These are phyloP conservation scores for Arxiozyma bovina DNA, from an alignment of 1,139 yeast species.

Conservation along the genomic window DNA sequence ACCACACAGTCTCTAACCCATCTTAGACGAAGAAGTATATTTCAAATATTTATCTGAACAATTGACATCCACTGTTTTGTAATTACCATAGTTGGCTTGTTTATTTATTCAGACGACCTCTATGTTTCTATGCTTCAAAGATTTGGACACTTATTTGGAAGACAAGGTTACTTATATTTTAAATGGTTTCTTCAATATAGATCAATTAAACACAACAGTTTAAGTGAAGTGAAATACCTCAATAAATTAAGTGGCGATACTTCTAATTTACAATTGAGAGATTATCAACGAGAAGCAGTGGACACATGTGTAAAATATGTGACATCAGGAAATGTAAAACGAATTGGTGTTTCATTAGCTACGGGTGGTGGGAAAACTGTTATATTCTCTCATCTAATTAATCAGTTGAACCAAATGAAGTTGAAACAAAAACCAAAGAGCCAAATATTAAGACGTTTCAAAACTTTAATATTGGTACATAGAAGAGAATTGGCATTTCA, in stretches of 20 bases:
- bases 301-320: conserved; percentile 46
- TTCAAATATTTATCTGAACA: neutral
- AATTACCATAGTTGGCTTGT: no score
- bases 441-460: conserved; percentile 5
- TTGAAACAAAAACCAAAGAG: neutral
- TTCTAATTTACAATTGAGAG: conserved; percentile 32
- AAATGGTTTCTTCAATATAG: neutral
- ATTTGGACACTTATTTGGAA: neutral
- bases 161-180: neutral
- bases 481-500: conserved; percentile 72
- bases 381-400: conserved; percentile 61
- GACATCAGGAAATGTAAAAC: conserved; percentile 34
- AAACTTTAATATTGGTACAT: conserved; percentile 66
- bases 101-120: neutral
- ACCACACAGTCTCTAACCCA: no score
- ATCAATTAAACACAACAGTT: neutral
- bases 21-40: no score
- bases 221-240: neutral
- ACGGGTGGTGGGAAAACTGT: conserved; percentile 97
- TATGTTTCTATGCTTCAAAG: neutral
- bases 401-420: conserved; percentile 24
- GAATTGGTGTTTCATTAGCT: conserved; percentile 80
- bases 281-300: conserved; percentile 70
- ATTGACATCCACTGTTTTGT: no score
- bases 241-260: neutral